These are phyloP conservation scores for Earliella scabrosa DNA, from an alignment of 1,284 basidiomycete genomes.

Conservation along the genomic window DNA sequence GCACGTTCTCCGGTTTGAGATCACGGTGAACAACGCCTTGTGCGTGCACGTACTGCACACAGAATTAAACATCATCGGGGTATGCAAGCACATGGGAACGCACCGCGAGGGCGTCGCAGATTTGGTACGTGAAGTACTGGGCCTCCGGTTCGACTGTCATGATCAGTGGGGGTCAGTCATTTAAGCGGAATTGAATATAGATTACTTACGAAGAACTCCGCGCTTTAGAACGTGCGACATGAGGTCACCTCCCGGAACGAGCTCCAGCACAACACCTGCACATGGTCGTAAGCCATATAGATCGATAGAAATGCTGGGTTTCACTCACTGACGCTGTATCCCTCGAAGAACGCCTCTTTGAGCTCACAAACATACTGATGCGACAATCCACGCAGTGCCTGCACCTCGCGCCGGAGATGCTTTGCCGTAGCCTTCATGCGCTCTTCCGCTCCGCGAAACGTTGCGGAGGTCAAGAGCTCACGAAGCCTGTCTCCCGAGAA, in stretches of 20 bases:
- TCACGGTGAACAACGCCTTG: conserved; percentile 86
- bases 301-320: no score
- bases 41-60: conserved; percentile 75
- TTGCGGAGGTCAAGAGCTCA: conserved; percentile 1
- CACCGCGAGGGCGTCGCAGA: conserved; percentile 74
- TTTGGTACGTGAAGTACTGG: conserved; percentile 70
- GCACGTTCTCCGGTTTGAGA: conserved; percentile 89
- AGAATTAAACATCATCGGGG: no score
- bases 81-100: no score
- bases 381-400: conserved; percentile 73
- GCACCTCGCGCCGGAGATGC: conserved; percentile 56
- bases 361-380: conserved; percentile 84
- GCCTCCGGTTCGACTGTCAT: conserved; percentile 58
- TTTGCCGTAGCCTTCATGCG: background rate
- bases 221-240: conserved; percentile 72
- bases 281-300: no score
- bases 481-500: conserved; percentile 53
- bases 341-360: conserved; percentile 74
- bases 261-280: conserved; percentile 21
- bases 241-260: conserved; percentile 19
- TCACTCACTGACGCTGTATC: conserved; percentile 64
- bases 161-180: background rate
- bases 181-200: background rate
- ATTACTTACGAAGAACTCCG: conserved; percentile 59
- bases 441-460: background rate